Conservation (phyloP, 495 filamentous ascomycete genomes). For the Hypomontagnella monticulosa region DNA sequence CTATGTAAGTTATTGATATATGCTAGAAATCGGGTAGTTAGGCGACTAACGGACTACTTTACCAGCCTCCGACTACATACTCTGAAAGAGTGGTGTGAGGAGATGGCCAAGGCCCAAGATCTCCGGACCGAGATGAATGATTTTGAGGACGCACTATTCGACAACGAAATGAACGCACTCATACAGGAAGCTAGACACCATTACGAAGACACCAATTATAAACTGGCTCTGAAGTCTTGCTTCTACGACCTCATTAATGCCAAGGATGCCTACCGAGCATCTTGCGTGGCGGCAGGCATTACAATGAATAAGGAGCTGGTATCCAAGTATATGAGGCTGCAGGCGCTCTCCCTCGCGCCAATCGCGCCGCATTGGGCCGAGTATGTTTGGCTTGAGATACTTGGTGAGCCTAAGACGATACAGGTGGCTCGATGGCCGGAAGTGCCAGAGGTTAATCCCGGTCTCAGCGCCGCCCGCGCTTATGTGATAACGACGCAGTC, state of each 20-base stretch:
- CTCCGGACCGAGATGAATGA: slow-evolving; percentile 75
- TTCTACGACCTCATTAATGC: slow-evolving; percentile 87
- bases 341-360: slow-evolving; percentile 73
- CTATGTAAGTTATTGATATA: slow-evolving; percentile 58
- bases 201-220: slow-evolving; percentile 85
- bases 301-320: slow-evolving; percentile 85
- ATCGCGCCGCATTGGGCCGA: slow-evolving; percentile 95
- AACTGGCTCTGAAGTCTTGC: slow-evolving; percentile 87
- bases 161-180: slow-evolving; percentile 91
- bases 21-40: not conserved
- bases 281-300: slow-evolving; percentile 73
- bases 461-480: slow-evolving; percentile 76
- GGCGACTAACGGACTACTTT: not conserved
- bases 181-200: slow-evolving; percentile 76
- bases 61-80: slow-evolving; percentile 75
- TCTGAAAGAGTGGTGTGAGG: slow-evolving; percentile 92
- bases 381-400: slow-evolving; percentile 89
- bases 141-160: slow-evolving; percentile 89
- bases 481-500: slow-evolving; percentile 81
- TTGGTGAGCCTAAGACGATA: slow-evolving; percentile 77
- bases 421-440: slow-evolving; percentile 82
- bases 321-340: slow-evolving; percentile 83
- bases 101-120: slow-evolving; percentile 72
- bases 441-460: slow-evolving; percentile 67
- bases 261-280: slow-evolving; percentile 91